Evolutionary conservation across 371 early-diverging fungal species (phyloP).

Genomic region (Sporodiniella umbellata): DNA sequence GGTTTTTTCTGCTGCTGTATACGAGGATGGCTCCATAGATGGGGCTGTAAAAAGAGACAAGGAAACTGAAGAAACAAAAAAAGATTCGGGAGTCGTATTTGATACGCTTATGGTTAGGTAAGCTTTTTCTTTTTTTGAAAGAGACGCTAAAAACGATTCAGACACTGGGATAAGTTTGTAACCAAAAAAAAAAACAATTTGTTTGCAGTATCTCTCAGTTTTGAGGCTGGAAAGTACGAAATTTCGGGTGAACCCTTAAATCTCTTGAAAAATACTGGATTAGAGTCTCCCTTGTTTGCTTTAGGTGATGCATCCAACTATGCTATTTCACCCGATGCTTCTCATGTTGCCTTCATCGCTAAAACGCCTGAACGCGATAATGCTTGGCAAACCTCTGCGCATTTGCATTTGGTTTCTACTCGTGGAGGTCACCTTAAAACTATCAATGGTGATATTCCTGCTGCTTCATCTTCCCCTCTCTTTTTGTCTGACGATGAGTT

Average conservation of each 20-base stretch:
- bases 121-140: too few relatives aligned
- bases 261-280: slow-evolving; percentile 42
- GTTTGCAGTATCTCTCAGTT: slow-evolving; percentile 46
- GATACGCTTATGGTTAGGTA: slow-evolving; percentile 64
- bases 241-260: slow-evolving; percentile 42
- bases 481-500: slow-evolving; percentile 67
- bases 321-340: slow-evolving; percentile 64
- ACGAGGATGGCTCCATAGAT: slow-evolving; percentile 37
- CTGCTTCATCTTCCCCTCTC: slow-evolving; percentile 62
- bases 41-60: slow-evolving; percentile 42
- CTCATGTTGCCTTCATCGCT: slow-evolving; percentile 67
- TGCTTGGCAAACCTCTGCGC: slow-evolving; percentile 78
- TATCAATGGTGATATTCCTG: slow-evolving; percentile 56
- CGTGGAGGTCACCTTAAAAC: slow-evolving; percentile 41
- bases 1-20: slow-evolving; percentile 57
- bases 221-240: slow-evolving; percentile 20
- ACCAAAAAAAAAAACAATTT: slow-evolving; percentile 56
- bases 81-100: slow-evolving; percentile 52
- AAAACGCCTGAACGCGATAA: slow-evolving; percentile 60
- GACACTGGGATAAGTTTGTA: slow-evolving; percentile 70
- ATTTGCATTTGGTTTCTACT: slow-evolving; percentile 66
- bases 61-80: slow-evolving; percentile 36
- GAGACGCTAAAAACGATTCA: too few relatives aligned
- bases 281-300: slow-evolving; percentile 58
- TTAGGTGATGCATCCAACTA: slow-evolving; percentile 60